Base-by-base conservation (phyloP, 495 filamentous ascomycete species). In the Neurospora sp. region DNA sequence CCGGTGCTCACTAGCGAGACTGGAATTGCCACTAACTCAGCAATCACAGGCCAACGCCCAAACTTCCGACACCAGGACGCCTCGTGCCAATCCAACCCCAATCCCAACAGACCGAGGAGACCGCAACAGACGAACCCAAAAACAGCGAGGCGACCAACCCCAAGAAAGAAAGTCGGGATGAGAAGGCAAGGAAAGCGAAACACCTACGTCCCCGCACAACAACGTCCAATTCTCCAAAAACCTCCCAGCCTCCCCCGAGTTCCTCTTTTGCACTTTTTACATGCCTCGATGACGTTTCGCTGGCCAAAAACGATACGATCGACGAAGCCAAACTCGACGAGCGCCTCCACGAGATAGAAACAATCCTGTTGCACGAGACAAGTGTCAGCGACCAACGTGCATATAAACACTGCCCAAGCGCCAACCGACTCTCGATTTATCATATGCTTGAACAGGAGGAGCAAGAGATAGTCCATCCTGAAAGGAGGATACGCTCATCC, bases 321-420 rank as follows among this genome's bases (percentile, higher is more conserved):
- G 66, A 77, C 48, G 17, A 40, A 39, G 73, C 71, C 39, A 48
- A 43, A n/a, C 45, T 77, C 7, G 37, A 38, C n/a, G 59, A 74
- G 36, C 28, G 73, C 31, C 73, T 79, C 31, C 59, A 34, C 39
- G 73, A 79, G 69, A 69, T 70, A 28, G 74, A 80, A 43, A 71
- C 74, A 10, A 71, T 73, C 28, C 21, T 77, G 24, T 62, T 73
- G 39, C 69, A 13, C 45, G 76, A 73, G 37, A 79, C 74, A 2
- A 36, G 39, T 13, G 71, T 74, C 39, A 73, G 77, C 6, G 72
- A 77, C 59, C 69, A 73, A 73, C 71, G 39, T 10, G 73, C 71
- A 40, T 74, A 72, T 36, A 39, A 74, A 28, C 71, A 24, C 15
- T 75, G 72, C 62, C 72, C 75, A 38, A 70, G 71, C 38, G 72